A percentile compares a stretch with the other conserved stretches of the same genome.
phyloP scores from a whole-genome alignment of 345 rosid species.

The Zanthoxylum bungeanum region DNA sequence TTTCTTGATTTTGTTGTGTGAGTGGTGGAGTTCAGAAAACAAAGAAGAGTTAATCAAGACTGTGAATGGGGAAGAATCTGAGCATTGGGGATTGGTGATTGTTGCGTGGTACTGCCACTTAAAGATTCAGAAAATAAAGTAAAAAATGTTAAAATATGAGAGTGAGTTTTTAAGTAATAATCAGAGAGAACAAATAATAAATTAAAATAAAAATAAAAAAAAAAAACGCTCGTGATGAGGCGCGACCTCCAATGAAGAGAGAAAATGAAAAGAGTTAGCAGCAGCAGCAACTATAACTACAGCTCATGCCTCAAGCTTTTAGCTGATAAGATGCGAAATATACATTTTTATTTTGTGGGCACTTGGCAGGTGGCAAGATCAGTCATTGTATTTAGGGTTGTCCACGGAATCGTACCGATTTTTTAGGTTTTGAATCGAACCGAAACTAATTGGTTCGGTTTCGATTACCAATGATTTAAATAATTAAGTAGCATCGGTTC shows the following conservation, averaged over 20 bases:
- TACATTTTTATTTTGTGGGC: neutral
- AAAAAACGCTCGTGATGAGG: constrained; percentile 49
- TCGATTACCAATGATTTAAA: too few relatives aligned
- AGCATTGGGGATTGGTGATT: constrained; percentile 32
- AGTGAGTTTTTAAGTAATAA: neutral
- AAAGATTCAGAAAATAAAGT: constrained; percentile 21
- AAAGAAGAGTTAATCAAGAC: neutral
- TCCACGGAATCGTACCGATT: too few relatives aligned
- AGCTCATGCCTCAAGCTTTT: constrained; percentile 38
- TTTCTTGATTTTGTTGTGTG: neutral
- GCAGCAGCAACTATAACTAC: constrained; percentile 21
- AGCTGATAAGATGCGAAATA: neutral
- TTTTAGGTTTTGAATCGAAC: too few relatives aligned
- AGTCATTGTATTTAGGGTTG: neutral
- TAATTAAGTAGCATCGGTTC: too few relatives aligned
- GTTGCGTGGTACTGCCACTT: constrained; percentile 27
- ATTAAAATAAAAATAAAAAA: too few relatives aligned
- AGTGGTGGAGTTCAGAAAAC: constrained; percentile 20
- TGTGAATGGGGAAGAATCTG: constrained; percentile 42
- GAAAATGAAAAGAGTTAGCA: neutral
- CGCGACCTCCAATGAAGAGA: constrained; percentile 42
- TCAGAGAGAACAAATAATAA: neutral
- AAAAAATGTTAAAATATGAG: neutral
- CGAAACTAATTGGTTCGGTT: too few relatives aligned
- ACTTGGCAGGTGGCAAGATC: neutral